phyloP scores from a whole-genome alignment of 176 grass and related monocot species.

The sorghum (Sorghum bicolor) region Sorghum_bicolor_NCBIv3 NC_012873.2:6025501-6026000 shows the following conservation, averaged over 20 bases:
- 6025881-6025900: neutral
- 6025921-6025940: neutral
- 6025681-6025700: neutral
- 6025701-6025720: neutral
- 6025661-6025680: neutral
- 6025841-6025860: neutral
- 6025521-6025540: neutral
- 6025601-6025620: neutral
- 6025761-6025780: neutral
- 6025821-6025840: neutral
- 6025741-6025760: neutral
- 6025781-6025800: neutral
- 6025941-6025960: neutral
- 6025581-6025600: neutral
- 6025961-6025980: neutral
- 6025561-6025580: neutral
- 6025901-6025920: neutral
- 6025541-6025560: neutral
- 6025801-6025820: neutral
- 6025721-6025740: neutral
- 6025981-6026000: neutral
- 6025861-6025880: neutral
- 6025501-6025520: slow-evolving; percentile 2
- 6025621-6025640: neutral
- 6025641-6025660: neutral